Evolutionary conservation across 139 green algal species (phyloP).

Genomic region (Ettlia oleoabundans): DNA sequence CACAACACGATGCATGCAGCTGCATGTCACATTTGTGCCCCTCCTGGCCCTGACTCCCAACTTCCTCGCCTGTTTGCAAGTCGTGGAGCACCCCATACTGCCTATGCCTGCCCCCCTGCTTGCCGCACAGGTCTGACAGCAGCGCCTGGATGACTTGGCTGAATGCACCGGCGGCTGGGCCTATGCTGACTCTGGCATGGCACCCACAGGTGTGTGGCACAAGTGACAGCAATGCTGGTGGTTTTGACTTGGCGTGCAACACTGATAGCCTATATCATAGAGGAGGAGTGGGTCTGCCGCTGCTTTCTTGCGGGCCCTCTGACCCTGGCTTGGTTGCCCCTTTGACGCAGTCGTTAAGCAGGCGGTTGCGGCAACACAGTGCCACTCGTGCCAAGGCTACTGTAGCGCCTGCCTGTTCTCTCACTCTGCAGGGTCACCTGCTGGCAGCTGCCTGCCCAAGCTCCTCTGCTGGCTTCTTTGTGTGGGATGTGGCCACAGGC

Average conservation of each 20-base stretch:
- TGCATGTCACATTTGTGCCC: background rate
- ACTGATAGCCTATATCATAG: too few relatives aligned
- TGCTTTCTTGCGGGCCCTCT: too few relatives aligned
- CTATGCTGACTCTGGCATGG: constrained; percentile 24
- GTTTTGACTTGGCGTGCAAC: too few relatives aligned
- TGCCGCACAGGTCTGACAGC: constrained; percentile 28
- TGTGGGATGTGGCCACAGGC: constrained; percentile 42
- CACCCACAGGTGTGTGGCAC: too few relatives aligned
- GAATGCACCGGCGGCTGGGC: background rate
- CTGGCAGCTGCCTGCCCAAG: constrained; percentile 15
- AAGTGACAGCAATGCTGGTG: too few relatives aligned
- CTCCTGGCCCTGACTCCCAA: background rate
- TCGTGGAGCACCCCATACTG: background rate
- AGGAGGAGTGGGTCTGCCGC: too few relatives aligned
- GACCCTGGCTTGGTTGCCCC: too few relatives aligned
- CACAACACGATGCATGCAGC: too few relatives aligned
- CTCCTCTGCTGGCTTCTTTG: background rate
- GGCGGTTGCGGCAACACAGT: too few relatives aligned
- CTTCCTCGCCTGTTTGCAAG: background rate
- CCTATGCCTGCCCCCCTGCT: background rate
- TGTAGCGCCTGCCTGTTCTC: too few relatives aligned
- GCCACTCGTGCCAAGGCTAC: too few relatives aligned
- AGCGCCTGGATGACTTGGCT: constrained; percentile 38
- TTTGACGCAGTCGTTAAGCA: too few relatives aligned
- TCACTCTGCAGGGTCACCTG: constrained; percentile 38